Percentiles rank a stretch among this genome's conserved stretches.
Evolutionary conservation across 2,329 filamentous ascomycete species (phyloP).

Genomic region (Neofusicoccum ribis): DNA sequence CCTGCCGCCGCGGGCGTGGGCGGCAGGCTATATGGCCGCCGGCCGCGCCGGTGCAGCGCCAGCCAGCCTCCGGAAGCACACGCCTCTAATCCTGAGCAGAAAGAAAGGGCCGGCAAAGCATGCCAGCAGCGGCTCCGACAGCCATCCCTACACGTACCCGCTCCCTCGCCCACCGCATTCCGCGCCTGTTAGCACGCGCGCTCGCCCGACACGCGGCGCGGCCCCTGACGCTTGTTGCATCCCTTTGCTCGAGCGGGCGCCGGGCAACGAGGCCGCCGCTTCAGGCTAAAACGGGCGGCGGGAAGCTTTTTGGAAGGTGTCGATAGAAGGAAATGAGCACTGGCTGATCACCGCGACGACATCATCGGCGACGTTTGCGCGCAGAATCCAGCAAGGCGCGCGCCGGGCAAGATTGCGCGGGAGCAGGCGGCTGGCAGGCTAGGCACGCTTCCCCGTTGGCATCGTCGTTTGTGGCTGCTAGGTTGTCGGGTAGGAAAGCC

Average conservation of each 20-base stretch:
- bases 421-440: not conserved
- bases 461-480: slow-evolving; percentile 15
- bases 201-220: not conserved
- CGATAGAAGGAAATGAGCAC: slow-evolving; percentile 10
- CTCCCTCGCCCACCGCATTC: slow-evolving; percentile 4
- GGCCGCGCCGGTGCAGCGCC: not conserved
- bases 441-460: slow-evolving; percentile 6
- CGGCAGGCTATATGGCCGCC: not conserved
- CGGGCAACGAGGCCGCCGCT: not conserved
- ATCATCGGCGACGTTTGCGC: not conserved
- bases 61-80: not conserved
- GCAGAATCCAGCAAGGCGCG: not conserved
- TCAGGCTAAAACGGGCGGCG: slow-evolving; percentile 16
- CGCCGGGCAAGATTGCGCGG: not conserved
- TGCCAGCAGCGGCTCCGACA: not conserved
- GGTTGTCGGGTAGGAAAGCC: slow-evolving; percentile 16
- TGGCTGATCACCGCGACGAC: not conserved
- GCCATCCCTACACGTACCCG: slow-evolving; percentile 10
- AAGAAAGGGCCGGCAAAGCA: slow-evolving; percentile 12
- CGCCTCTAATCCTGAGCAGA: not conserved
- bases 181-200: slow-evolving; percentile 7
- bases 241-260: not conserved
- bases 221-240: slow-evolving; percentile 11
- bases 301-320: not conserved
- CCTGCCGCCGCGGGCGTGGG: not conserved